phyloP scores from a whole-genome alignment of 139 green algal species.

The Closterium sp. region DNA sequence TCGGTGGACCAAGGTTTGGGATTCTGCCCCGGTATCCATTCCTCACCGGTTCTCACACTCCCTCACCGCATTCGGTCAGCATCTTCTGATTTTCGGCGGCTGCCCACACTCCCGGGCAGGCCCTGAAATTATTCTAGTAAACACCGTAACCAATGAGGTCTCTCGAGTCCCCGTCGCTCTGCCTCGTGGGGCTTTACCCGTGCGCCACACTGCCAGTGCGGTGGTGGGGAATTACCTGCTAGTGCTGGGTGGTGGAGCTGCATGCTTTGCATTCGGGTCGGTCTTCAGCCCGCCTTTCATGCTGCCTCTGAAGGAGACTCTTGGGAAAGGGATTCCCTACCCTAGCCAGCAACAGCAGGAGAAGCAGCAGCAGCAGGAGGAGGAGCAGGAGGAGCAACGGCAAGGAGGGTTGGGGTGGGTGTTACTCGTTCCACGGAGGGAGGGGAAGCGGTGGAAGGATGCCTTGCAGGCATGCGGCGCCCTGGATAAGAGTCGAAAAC shows the following conservation, averaged over 20 bases:
- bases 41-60: constrained; percentile 22
- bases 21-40: neutral
- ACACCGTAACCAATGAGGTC: constrained; percentile 1
- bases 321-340: neutral
- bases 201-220: constrained; percentile 27
- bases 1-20: neutral
- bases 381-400: neutral
- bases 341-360: neutral
- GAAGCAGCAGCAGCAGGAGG: neutral
- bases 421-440: constrained; percentile 5
- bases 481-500: neutral
- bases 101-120: constrained; percentile 9
- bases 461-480: neutral
- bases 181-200: constrained; percentile 1
- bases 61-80: neutral
- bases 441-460: constrained; percentile 30
- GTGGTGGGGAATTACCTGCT: neutral
- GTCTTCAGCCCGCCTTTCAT: constrained; percentile 18
- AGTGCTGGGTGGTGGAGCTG: constrained; percentile 19
- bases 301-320: neutral
- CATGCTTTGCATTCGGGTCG: constrained; percentile 33
- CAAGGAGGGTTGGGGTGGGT: neutral
- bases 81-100: constrained; percentile 34
- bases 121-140: constrained; percentile 11
- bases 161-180: constrained; percentile 7